Evolutionary conservation across 2,329 filamentous ascomycete species (phyloP).

Genomic region (Talaromyces marneffei): DNA sequence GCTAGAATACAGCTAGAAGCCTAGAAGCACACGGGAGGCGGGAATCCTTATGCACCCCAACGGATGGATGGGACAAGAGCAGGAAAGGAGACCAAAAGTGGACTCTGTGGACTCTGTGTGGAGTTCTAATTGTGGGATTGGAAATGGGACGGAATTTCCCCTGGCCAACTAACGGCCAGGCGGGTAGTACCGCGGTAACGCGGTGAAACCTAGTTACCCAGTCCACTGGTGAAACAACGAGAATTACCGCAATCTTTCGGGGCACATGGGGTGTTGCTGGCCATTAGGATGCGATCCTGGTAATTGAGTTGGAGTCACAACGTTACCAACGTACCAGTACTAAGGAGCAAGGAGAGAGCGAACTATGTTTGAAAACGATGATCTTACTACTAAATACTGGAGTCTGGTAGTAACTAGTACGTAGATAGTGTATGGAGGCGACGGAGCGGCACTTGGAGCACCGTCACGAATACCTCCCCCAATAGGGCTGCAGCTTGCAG

Average conservation of each 20-base stretch:
- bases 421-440: neutral
- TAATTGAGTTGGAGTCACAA: no score
- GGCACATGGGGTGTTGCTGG: neutral
- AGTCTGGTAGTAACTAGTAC: no score
- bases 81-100: neutral
- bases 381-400: neutral
- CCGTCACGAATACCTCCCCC: neutral
- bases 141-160: neutral
- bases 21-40: neutral
- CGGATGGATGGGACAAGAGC: neutral
- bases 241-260: neutral
- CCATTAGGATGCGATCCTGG: constrained; percentile 2
- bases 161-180: constrained; percentile 1
- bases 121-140: neutral
- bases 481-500: constrained; percentile 12
- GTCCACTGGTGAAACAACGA: constrained; percentile 1
- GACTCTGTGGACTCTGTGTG: neutral
- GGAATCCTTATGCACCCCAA: neutral
- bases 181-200: constrained; percentile 11
- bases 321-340: neutral
- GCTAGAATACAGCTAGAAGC: neutral
- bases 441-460: neutral
- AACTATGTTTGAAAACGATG: constrained; percentile 4
- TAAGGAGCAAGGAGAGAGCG: neutral
- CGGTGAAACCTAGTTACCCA: neutral